Evolutionary conservation across 495 filamentous ascomycete genomes (phyloP), one percentile per base, ranked within the genome.

Genomic region (Annulohypoxylon bovei): DNA sequence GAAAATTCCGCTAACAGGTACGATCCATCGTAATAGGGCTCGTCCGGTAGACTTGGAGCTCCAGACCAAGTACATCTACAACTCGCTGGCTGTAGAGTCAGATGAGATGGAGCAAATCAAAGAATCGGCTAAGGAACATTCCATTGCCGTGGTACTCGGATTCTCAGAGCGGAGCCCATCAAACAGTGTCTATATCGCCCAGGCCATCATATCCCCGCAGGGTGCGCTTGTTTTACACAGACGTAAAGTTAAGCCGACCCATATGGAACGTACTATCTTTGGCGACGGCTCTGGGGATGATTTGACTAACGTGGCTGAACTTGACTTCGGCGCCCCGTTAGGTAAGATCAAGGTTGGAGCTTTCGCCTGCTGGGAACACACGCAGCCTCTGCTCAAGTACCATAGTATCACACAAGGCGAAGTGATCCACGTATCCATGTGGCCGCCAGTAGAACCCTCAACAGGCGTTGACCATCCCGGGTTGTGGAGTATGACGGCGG

Each of bases 261-360:
- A 89, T 62, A 84, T 89, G 81, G 88, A 91, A 72, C 82, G 87
- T 5, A 87, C 87, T 0, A 76, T 90, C 32, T 90, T 86, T 53
- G 88, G 88, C 0, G 87, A 91, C 68, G 81, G 79, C 0, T 78
- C 74, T 0, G 85, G 82, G 0, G 32, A 46, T 4, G 77, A 82
- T 22, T 76, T 79, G 6, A 71, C 74, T 11, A 79, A 75, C 57
- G 88, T 89, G 1, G 82, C 70, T 0, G 79, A 86, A 23, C 71
- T 81, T 2, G 70, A 82, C 6, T 75, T 76, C 33, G 68, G 82
- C 8, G 80, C 75, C 9, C 50, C 57, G 6, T 25, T 73, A 7
- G 77, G 77, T 28, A 77, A 73, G 55, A 62, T 79, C 55, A 80
- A 81, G 37, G 79, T 88, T 16, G 86, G 86, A 1, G 74, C 73